These are phyloP conservation scores for Cryoendolithus antarcticus DNA, from an alignment of 2,329 filamentous ascomycete species.

Conservation along the genomic window DNA sequence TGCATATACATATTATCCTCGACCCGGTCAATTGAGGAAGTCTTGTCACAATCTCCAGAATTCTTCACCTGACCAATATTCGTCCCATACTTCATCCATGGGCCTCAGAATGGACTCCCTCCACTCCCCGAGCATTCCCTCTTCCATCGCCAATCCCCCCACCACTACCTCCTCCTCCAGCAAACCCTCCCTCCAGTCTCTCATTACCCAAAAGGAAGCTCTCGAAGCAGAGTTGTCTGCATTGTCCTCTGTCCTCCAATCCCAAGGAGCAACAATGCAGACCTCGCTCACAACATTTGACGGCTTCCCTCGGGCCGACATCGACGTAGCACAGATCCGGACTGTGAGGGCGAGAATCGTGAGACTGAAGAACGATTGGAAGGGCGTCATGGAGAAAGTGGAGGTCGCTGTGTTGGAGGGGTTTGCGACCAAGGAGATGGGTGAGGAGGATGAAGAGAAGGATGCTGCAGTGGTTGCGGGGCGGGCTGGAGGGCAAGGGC, in stretches of 20 bases:
- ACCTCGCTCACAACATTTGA: conserved; percentile 77
- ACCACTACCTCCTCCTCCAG: conserved; percentile 38
- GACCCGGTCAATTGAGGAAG: too few relatives aligned
- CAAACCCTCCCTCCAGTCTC: conserved; percentile 56
- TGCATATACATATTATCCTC: too few relatives aligned
- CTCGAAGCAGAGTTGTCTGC: conserved; percentile 80
- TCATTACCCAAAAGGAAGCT: conserved; percentile 72
- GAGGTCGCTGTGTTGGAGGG: conserved; percentile 81
- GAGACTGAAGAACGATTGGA: conserved; percentile 83
- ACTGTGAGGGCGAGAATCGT: conserved; percentile 90
- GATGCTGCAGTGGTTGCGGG: not conserved
- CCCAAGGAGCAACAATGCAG: conserved; percentile 85
- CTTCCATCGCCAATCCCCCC: conserved; percentile 54
- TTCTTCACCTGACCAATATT: too few relatives aligned
- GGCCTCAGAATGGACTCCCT: conserved; percentile 53
- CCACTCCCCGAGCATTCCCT: conserved; percentile 59
- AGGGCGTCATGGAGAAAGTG: conserved; percentile 69
- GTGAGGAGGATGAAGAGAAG: conserved; percentile 10
- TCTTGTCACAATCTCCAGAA: too few relatives aligned
- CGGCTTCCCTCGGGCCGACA: conserved; percentile 82
- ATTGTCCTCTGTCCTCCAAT: conserved; percentile 74
- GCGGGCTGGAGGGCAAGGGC: conserved; percentile 13
- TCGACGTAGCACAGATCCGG: conserved; percentile 91
- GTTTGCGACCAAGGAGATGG: conserved; percentile 48
- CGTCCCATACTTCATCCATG: conserved; percentile 23